Evolutionary conservation across 345 rosid genomes (phyloP).

Genomic region (Syzygium aromaticum): DNA sequence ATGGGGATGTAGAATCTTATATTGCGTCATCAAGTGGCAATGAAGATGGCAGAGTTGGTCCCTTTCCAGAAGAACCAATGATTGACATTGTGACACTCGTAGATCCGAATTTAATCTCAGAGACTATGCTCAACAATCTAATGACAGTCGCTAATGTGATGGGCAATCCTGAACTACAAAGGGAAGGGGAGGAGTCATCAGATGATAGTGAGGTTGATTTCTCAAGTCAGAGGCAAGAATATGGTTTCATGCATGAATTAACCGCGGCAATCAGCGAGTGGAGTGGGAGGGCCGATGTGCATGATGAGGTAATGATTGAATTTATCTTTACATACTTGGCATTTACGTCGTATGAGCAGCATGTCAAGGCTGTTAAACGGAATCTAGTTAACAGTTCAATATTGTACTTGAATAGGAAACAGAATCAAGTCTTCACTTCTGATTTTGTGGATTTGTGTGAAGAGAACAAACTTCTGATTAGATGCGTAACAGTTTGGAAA

Average conservation of each 20-base stretch:
- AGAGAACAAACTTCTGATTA: not conserved
- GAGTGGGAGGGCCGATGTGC: constrained; percentile 26
- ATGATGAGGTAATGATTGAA: constrained; percentile 40
- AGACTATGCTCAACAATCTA: constrained; percentile 29
- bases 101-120: constrained; percentile 23
- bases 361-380: not conserved
- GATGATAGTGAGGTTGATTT: constrained; percentile 61
- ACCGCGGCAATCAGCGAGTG: constrained; percentile 20
- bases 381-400: not conserved
- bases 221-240: constrained; percentile 29
- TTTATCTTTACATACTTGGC: not conserved
- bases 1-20: constrained; percentile 33
- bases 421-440: not conserved
- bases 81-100: constrained; percentile 13
- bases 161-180: constrained; percentile 19
- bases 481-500: not conserved
- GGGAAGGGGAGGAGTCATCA: constrained; percentile 27
- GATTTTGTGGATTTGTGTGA: not conserved
- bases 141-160: constrained; percentile 12
- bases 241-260: constrained; percentile 24
- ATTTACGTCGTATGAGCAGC: not conserved
- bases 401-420: not conserved
- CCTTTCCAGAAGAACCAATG: constrained; percentile 13
- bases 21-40: constrained; percentile 23
- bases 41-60: constrained; percentile 1